A percentile compares a stretch with the other conserved stretches of the same genome.
Evolutionary conservation across 257 asterid species (phyloP).

Genomic region (Solanum raphanifolium): DNA sequence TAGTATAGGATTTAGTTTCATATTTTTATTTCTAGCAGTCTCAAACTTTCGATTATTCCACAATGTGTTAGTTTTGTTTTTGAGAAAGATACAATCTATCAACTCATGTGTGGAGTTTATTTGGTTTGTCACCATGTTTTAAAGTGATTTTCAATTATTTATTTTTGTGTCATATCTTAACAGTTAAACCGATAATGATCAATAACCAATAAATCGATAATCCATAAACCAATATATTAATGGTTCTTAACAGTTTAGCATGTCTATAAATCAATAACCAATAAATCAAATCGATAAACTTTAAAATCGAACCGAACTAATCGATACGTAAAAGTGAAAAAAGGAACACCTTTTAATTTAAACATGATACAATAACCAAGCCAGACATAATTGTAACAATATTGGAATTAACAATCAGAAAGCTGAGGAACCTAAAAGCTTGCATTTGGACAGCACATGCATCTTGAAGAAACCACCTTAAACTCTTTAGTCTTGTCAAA

Average conservation of each 20-base stretch:
- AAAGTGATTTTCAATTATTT: too few relatives aligned
- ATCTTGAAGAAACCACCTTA: background rate
- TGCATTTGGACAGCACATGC: background rate
- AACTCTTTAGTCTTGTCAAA: background rate
- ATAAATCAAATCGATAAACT: too few relatives aligned
- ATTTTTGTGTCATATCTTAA: background rate
- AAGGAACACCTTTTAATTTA: background rate
- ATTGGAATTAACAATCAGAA: constrained; percentile 19
- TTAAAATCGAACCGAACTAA: too few relatives aligned
- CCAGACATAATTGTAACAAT: background rate
- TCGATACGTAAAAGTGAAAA: background rate
- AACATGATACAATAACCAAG: background rate
- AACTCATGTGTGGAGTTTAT: too few relatives aligned
- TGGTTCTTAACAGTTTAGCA: background rate
- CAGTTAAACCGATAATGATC: too few relatives aligned
- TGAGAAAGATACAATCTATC: background rate
- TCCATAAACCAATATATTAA: too few relatives aligned
- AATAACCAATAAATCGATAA: too few relatives aligned
- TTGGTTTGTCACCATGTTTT: background rate
- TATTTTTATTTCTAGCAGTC: background rate
- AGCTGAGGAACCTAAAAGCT: constrained; percentile 35
- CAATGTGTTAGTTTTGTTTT: background rate
- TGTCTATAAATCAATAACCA: too few relatives aligned
- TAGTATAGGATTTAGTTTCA: background rate
- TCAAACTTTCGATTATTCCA: background rate